Base-by-base conservation (phyloP, 75 land plant genomes). In the Pinus albicaulis region DNA sequence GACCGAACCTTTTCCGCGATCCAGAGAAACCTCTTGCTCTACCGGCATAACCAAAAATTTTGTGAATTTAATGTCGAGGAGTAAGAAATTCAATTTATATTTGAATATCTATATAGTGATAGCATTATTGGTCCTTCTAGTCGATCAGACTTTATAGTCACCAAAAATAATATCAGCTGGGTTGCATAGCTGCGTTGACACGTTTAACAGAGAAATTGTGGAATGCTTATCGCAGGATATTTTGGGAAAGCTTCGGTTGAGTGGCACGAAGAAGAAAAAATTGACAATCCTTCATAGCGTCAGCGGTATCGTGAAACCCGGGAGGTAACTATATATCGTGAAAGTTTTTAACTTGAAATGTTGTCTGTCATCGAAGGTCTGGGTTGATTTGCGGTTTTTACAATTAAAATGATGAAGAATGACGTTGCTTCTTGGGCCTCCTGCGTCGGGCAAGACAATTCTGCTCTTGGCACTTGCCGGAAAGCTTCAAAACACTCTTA, bases 221-320 rank as follows among this genome's bases (percentile, higher is more conserved):
- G 17, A 4, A 57, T 15, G 0, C 17, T 16, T 0, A 19, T 15
- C 4, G 48, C 20, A 57, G 58, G 58, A 57, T 17, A 19, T 19
- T 57, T 57, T 57, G 58, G 58, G 58, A 15, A 57, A 0, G 20
- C 58, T 57, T 57, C 20, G 58, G 16, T 57, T 57, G 58, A 57
- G 19, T 34, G 85, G 88, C 3, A 84, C 72, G 36, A 79, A 82
- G 70, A 93, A 87, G 80, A 74, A 73, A 38, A 74, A 77, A 31
- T 53, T 93, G 17, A 64, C 81, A 22, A 85, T 93, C 24, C 91
- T 93, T 38, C 80, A 80, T 56, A 82, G 85, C 73, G 84, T 93
- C 36, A 85, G 84, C 78, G 96, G 96, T 66, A 87, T 93, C 78
- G 82, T 93, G 71, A 93, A 86, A 76, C 96, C 96, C 55, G 74